A percentile compares a stretch with the other conserved stretches of the same genome.
These are phyloP conservation scores for Citrus hindsii DNA, from an alignment of 345 rosid species.

Conservation along the genomic window DNA sequence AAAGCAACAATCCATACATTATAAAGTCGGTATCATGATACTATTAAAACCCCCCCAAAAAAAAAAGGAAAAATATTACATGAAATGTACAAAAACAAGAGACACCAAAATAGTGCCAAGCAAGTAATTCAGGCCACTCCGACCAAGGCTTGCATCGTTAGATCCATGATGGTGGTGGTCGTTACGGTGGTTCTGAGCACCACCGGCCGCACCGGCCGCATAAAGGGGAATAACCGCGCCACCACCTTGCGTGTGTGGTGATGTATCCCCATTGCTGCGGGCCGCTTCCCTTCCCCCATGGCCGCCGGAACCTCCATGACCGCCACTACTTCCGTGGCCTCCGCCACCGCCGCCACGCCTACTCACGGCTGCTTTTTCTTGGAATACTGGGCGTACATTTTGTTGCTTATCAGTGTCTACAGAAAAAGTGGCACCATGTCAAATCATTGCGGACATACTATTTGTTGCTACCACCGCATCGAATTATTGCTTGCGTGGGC, in stretches of 20 bases:
- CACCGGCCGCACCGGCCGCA: conserved; percentile 22
- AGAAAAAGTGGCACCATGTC: neutral
- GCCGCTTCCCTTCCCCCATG: neutral
- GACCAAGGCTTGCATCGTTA: neutral
- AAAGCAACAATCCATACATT: neutral
- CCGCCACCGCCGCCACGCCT: conserved; percentile 17
- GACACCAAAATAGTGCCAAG: neutral
- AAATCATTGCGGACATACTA: neutral
- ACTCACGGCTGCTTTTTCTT: conserved; percentile 1
- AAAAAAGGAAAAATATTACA: neutral
- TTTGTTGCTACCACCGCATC: neutral
- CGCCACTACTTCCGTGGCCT: conserved; percentile 4
- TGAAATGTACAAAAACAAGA: neutral
- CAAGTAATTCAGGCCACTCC: neutral
- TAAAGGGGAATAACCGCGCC: conserved; percentile 15
- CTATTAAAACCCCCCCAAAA: no score
- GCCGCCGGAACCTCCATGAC: neutral
- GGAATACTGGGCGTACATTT: neutral
- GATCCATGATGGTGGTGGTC: neutral
- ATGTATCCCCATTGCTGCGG: neutral
- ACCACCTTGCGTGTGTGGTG: conserved; percentile 1
- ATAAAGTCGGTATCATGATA: neutral
- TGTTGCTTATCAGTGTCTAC: neutral
- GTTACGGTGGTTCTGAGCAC: neutral
- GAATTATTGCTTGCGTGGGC: neutral